These are phyloP conservation scores for Colletotrichum scovillei DNA, from an alignment of 2,329 filamentous ascomycete species.

Conservation along the genomic window DNA sequence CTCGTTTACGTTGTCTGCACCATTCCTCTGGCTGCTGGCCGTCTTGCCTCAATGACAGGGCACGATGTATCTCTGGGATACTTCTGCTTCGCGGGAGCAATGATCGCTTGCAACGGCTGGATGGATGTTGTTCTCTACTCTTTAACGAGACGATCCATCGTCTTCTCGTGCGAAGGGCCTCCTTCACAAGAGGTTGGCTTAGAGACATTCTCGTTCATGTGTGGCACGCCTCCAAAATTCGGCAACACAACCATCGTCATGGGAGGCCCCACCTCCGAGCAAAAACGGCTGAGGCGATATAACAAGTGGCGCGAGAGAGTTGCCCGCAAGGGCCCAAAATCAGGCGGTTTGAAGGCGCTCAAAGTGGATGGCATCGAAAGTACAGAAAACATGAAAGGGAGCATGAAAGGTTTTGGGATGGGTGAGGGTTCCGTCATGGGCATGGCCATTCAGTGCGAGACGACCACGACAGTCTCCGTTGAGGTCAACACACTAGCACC, in stretches of 20 bases:
- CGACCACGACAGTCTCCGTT: constrained; percentile 54
- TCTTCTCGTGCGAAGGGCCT: constrained; percentile 54
- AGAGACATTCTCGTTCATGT: constrained; percentile 63
- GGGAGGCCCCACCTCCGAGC: constrained; percentile 37
- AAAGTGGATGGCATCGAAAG: constrained; percentile 40
- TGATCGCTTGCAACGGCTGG: constrained; percentile 68
- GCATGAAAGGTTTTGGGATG: constrained; percentile 45
- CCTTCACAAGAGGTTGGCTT: constrained; percentile 59
- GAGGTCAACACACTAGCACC: constrained; percentile 41
- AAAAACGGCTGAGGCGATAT: constrained; percentile 2
- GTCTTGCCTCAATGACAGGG: constrained; percentile 72
- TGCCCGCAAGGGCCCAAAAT: neutral
- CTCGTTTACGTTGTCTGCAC: constrained; percentile 78
- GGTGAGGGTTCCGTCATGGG: constrained; percentile 39
- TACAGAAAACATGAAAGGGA: constrained; percentile 47
- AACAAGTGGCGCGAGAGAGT: constrained; percentile 36
- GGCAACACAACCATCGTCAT: constrained; percentile 54
- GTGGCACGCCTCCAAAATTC: constrained; percentile 50
- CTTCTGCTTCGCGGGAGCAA: constrained; percentile 68
- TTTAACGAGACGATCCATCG: constrained; percentile 62
- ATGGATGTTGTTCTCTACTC: constrained; percentile 66
- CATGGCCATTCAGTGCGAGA: constrained; percentile 56
- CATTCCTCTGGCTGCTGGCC: constrained; percentile 71
- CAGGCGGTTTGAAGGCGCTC: constrained; percentile 2
- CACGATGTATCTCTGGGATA: constrained; percentile 61